Evolutionary conservation across 2,329 filamentous ascomycete species (phyloP).

Genomic region (Fusarium sublunatum): DNA sequence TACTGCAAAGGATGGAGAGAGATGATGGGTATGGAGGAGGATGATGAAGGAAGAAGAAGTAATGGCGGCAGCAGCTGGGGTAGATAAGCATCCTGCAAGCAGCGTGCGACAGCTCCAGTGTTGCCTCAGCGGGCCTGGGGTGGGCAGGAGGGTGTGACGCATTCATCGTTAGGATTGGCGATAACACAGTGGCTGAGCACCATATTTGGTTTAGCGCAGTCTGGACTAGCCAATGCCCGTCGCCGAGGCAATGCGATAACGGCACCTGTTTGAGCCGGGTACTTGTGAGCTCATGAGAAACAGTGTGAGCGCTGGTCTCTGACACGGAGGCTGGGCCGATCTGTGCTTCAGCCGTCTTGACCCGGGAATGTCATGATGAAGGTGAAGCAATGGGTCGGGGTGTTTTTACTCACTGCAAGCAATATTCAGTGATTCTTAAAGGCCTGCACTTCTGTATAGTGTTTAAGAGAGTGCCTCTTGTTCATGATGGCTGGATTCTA

Average conservation of each 20-base stretch:
- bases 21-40: slow-evolving; percentile 41
- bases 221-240: slow-evolving; percentile 43
- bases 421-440: not conserved
- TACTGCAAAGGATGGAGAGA: slow-evolving; percentile 44
- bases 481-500: slow-evolving; percentile 24
- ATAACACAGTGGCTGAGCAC: slow-evolving; percentile 49
- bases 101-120: slow-evolving; percentile 48
- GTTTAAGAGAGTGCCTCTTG: slow-evolving; percentile 28
- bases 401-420: not conserved
- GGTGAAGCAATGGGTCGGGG: not conserved
- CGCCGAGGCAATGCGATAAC: slow-evolving; percentile 52
- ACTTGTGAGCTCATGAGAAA: slow-evolving; percentile 43
- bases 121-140: slow-evolving; percentile 50
- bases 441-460: no score
- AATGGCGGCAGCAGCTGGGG: slow-evolving; percentile 46
- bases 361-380: slow-evolving; percentile 24
- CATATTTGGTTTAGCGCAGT: slow-evolving; percentile 36
- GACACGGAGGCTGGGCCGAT: slow-evolving; percentile 31
- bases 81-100: slow-evolving; percentile 47
- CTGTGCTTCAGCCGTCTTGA: slow-evolving; percentile 28
- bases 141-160: slow-evolving; percentile 49
- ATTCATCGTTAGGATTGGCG: slow-evolving; percentile 48
- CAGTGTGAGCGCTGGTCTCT: slow-evolving; percentile 24
- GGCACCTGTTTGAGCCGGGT: slow-evolving; percentile 37
- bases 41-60: slow-evolving; percentile 47